phyloP scores from a whole-genome alignment of 2,329 filamentous ascomycete genomes.

The Sphaerulina populicola region DNA sequence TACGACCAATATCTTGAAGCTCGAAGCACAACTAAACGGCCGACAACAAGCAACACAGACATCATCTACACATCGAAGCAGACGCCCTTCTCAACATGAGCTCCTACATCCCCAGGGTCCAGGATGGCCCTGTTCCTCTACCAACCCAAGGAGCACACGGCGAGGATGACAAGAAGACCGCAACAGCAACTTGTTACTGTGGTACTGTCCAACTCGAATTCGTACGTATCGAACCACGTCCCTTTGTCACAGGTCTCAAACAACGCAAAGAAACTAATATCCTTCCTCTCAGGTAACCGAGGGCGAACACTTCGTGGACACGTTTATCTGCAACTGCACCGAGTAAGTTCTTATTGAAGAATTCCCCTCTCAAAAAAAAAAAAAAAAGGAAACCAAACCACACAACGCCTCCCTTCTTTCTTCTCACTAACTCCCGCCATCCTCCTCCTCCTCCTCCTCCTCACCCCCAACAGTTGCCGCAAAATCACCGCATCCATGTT shows the following conservation, averaged over 20 bases:
- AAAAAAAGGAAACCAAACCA: too few relatives aligned
- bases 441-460: neutral
- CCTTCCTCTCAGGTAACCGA: constrained; percentile 33
- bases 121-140: constrained; percentile 4
- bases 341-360: neutral
- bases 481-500: constrained; percentile 54
- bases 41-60: neutral
- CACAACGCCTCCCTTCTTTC: too few relatives aligned
- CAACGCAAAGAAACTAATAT: too few relatives aligned
- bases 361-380: neutral
- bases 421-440: too few relatives aligned
- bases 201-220: constrained; percentile 49
- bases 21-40: too few relatives aligned
- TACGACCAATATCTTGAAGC: too few relatives aligned
- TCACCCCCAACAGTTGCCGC: constrained; percentile 36
- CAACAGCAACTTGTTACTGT: constrained; percentile 53
- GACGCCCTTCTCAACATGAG: neutral
- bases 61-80: neutral
- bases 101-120: neutral
- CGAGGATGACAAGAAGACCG: constrained; percentile 23
- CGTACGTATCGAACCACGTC: constrained; percentile 31
- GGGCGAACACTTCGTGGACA: constrained; percentile 40
- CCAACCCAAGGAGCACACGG: constrained; percentile 16
- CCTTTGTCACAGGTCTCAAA: too few relatives aligned
- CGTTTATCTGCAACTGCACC: constrained; percentile 53